These are phyloP conservation scores for Neofusicoccum cordaticola DNA, from an alignment of 2,329 filamentous ascomycete genomes.

Conservation along the genomic window DNA sequence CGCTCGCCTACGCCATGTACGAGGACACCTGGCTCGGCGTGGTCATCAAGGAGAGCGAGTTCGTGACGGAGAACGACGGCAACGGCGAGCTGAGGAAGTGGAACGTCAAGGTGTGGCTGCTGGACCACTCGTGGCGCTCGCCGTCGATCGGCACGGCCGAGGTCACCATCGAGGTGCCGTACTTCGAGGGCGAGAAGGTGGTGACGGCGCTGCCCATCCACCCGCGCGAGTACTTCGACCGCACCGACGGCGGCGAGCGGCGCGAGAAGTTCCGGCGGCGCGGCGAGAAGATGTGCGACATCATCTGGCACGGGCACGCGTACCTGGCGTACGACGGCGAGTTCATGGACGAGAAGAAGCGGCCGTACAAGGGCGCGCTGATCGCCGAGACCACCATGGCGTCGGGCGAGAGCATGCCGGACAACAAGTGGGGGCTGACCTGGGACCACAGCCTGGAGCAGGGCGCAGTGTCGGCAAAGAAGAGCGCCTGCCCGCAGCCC, in stretches of 20 bases:
- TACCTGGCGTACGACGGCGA: not conserved
- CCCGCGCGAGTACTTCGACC: not conserved
- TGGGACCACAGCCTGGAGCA: not conserved
- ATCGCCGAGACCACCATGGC: not conserved
- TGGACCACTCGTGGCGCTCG: not conserved
- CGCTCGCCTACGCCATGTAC: not conserved
- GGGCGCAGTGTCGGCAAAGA: not conserved
- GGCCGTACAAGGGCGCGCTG: not conserved
- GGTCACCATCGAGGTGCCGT: not conserved
- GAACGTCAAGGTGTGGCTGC: not conserved
- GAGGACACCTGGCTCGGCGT: not conserved
- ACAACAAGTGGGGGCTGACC: not conserved
- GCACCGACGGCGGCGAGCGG: not conserved
- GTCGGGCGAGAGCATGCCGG: not conserved
- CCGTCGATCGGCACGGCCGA: not conserved
- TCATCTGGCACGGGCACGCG: not conserved
- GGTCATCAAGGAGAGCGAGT: not conserved
- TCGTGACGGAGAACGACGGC: too few species aligned
- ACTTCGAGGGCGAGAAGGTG: not conserved
- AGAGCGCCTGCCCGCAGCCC: not conserved
- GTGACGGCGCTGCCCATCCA: not conserved
- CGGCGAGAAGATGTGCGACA: not conserved
- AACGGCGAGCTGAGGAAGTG: not conserved
- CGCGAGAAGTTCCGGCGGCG: not conserved
- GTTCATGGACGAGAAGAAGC: not conserved